A percentile compares a stretch with the other conserved stretches of the same genome.
These are phyloP conservation scores for Aspergillus ochraceoroseus DNA, from an alignment of 2,329 filamentous ascomycete species.

Conservation along the genomic window DNA sequence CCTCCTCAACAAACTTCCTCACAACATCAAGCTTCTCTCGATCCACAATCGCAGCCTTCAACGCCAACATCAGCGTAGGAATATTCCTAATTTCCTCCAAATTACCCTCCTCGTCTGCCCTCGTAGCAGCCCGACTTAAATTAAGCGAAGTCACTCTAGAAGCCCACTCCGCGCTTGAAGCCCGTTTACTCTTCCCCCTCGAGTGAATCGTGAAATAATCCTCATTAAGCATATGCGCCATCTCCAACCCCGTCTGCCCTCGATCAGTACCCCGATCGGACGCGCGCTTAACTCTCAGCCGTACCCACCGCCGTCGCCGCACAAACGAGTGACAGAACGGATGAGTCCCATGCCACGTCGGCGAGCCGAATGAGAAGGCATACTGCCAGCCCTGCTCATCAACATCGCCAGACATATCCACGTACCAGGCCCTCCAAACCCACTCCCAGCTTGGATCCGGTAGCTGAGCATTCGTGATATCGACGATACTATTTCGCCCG, in stretches of 20 bases:
- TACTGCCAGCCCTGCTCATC: slow-evolving; percentile 97
- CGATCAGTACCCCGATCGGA: slow-evolving; percentile 20
- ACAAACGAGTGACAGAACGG: slow-evolving; percentile 95
- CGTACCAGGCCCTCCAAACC: slow-evolving; percentile 68
- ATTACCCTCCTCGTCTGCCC: slow-evolving; percentile 42
- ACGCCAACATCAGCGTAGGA: slow-evolving; percentile 60
- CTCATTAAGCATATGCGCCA: slow-evolving; percentile 61
- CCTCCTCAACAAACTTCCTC: slow-evolving; percentile 73
- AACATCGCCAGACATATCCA: slow-evolving; percentile 71
- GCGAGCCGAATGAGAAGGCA: slow-evolving; percentile 76
- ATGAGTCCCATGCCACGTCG: slow-evolving; percentile 80
- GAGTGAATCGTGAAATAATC: slow-evolving; percentile 76
- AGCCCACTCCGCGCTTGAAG: slow-evolving; percentile 40
- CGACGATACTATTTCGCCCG: slow-evolving; percentile 55
- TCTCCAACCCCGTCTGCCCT: slow-evolving; percentile 37
- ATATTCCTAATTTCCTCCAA: slow-evolving; percentile 59
- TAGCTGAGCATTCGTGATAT: slow-evolving; percentile 81
- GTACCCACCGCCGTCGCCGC: slow-evolving; percentile 79
- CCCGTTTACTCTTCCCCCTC: no score
- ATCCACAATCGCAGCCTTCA: slow-evolving; percentile 72
- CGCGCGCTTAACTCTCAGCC: slow-evolving; percentile 66
- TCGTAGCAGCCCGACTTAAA: slow-evolving; percentile 38
- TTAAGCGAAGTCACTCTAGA: slow-evolving; percentile 38
- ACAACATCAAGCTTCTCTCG: slow-evolving; percentile 85
- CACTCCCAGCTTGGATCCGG: slow-evolving; percentile 95